These are phyloP conservation scores for Malus sylvestris DNA, from an alignment of 306 rosid species.

Conservation along the genomic window DNA sequence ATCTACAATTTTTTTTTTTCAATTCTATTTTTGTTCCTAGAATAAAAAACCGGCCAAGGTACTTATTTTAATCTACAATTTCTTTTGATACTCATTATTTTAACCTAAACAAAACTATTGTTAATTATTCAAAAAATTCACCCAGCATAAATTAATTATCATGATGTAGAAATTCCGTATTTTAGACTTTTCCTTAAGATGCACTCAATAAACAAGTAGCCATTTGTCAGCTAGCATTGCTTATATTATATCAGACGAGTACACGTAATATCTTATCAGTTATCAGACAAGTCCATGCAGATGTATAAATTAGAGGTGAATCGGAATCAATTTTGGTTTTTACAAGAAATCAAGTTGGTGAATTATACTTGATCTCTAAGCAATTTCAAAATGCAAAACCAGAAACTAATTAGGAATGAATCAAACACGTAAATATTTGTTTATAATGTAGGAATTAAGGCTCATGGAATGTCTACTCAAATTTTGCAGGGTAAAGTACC, in stretches of 20 bases:
- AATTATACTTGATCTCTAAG: neutral
- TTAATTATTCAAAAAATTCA: no score
- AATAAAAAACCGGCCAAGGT: neutral
- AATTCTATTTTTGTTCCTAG: neutral
- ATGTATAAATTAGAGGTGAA: neutral
- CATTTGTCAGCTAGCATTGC: no score
- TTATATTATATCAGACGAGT: no score
- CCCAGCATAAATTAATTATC: no score
- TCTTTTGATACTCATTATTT: no score
- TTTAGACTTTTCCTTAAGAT: no score
- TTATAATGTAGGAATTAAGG: neutral
- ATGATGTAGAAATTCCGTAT: no score
- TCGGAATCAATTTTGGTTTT: neutral
- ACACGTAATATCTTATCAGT: no score
- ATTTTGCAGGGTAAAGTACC: constrained; percentile 53
- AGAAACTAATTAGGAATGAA: neutral
- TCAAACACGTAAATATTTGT: neutral
- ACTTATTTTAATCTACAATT: no score
- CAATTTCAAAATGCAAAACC: neutral
- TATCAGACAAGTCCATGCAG: neutral
- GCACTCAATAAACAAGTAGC: no score
- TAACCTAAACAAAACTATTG: no score
- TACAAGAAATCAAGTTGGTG: neutral
- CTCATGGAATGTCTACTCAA: neutral
- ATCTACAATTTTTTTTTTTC: neutral